These are phyloP conservation scores for Fraxinus floribunda DNA, from an alignment of 305 asterid species.

Conservation along the genomic window DNA sequence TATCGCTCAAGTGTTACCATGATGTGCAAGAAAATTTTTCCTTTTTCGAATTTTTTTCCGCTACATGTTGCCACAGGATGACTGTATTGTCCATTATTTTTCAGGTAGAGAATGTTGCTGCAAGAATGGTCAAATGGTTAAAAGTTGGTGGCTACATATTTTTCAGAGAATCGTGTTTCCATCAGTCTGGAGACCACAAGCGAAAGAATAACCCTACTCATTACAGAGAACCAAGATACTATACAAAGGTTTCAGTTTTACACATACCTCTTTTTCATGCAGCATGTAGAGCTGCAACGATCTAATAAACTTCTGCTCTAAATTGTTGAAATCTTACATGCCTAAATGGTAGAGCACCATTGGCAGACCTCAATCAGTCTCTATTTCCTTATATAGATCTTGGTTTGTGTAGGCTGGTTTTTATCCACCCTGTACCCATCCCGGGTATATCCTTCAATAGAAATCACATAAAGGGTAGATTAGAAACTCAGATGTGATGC, in stretches of 20 bases:
- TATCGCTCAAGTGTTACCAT: not conserved
- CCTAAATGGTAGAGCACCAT: not conserved
- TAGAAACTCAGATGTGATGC: not conserved
- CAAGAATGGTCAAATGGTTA: slow-evolving; percentile 83
- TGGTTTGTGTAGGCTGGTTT: not conserved
- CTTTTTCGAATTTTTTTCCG: not conserved
- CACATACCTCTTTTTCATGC: not conserved
- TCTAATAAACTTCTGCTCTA: not conserved
- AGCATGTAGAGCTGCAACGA: not conserved
- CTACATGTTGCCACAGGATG: slow-evolving; percentile 7
- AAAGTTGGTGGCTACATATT: slow-evolving; percentile 90
- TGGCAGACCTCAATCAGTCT: not conserved
- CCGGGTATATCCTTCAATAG: not conserved
- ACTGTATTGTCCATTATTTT: slow-evolving; percentile 17
- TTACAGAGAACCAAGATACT: slow-evolving; percentile 92
- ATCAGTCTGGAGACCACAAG: slow-evolving; percentile 92
- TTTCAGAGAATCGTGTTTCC: slow-evolving; percentile 96
- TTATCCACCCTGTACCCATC: not conserved
- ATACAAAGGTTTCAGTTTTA: slow-evolving; percentile 65
- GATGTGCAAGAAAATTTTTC: not conserved
- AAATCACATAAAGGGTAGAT: not conserved
- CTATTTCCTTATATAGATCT: not conserved
- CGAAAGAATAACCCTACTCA: slow-evolving; percentile 84
- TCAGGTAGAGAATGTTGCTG: slow-evolving; percentile 70
- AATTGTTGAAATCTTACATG: not conserved